These are phyloP conservation scores for Rhizophora mangle DNA, from an alignment of 345 rosid genomes.

Conservation along the genomic window DNA sequence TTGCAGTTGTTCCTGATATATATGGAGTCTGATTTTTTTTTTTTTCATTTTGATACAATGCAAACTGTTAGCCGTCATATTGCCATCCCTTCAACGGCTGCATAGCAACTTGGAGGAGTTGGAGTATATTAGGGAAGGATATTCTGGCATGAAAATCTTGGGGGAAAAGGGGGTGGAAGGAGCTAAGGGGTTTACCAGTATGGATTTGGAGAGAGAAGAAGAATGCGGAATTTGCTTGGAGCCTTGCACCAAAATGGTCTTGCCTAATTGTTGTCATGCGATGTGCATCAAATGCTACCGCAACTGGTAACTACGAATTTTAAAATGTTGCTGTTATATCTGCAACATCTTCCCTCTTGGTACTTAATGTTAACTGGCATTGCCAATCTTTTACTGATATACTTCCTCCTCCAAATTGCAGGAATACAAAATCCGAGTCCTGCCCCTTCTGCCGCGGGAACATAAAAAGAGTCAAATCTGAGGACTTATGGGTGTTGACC, in stretches of 20 bases:
- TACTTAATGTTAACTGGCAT: background rate
- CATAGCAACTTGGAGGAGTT: slow-evolving; percentile 50
- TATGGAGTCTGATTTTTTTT: background rate
- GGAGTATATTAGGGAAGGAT: slow-evolving; percentile 29
- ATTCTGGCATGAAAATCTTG: slow-evolving; percentile 26
- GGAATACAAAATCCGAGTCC: slow-evolving; percentile 91
- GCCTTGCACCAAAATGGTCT: slow-evolving; percentile 89
- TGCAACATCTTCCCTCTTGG: background rate
- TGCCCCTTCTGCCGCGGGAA: slow-evolving; percentile 97
- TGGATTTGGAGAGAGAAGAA: slow-evolving; percentile 79
- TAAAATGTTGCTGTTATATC: background rate
- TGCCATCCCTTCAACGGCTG: slow-evolving; percentile 83
- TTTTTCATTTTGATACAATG: background rate
- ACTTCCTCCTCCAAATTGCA: slow-evolving; percentile 30
- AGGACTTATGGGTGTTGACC: slow-evolving; percentile 94
- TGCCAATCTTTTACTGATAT: background rate
- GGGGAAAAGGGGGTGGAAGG: slow-evolving; percentile 47
- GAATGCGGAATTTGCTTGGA: slow-evolving; percentile 98
- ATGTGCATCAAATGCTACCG: slow-evolving; percentile 98
- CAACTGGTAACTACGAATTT: slow-evolving; percentile 55
- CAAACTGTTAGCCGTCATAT: slow-evolving; percentile 58
- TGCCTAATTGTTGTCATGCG: slow-evolving; percentile 90
- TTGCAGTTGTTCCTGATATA: background rate
- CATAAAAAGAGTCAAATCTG: slow-evolving; percentile 88
- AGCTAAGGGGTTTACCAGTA: slow-evolving; percentile 38